Base-by-base conservation (phyloP, 2,329 filamentous ascomycete genomes). In the Peltaster fructicola region DNA sequence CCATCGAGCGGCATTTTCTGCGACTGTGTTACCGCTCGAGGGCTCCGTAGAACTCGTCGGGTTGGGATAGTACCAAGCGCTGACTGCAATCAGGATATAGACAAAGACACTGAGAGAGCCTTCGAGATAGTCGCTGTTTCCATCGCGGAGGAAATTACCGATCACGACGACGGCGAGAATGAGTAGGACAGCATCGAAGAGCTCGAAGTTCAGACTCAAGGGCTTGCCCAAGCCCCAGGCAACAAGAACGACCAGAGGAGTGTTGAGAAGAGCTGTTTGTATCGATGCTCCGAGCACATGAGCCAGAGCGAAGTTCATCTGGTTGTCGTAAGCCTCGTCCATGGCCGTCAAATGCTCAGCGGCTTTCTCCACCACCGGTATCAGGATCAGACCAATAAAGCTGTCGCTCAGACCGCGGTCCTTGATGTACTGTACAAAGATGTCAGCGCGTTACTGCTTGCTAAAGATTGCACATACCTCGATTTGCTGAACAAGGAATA, bases 91-190 rank as follows among this genome's bases (percentile, higher is more conserved):
- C 38, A 73, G 65, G 15, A 71, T 43, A 40, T 74, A 73, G 7
- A 70, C 62, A 25, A 77, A 63, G 10, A 92, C 68, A 36, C 80
- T 79, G 10, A 93, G 62, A 13, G 70, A 65, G 2, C 84, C 84
- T 49, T 93, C 84, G 4, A 93, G 64, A 43, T 90, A 93, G 45
- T 92, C 90, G 32, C 72, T 80, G 59, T 88, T 85, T 37, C 79
- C 72, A 45, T 93, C 84, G 24, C 81, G 63, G 27, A 93, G 54
- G 52, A 92, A 91, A 33, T 81, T 79, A 1, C 82, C 81, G 2
- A 91, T 78, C 0, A 82, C 80, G 20, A 93, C 59, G 39, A 92
- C 85, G 14, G 79, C 69, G 13, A 93, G 61, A 29, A 93, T 69
- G 6, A 93, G 58, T 34, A 90, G 63, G 29, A 76, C 66, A 11